Base-by-base conservation (phyloP, 495 filamentous ascomycete species). In the Margaritispora aquatica region DNA sequence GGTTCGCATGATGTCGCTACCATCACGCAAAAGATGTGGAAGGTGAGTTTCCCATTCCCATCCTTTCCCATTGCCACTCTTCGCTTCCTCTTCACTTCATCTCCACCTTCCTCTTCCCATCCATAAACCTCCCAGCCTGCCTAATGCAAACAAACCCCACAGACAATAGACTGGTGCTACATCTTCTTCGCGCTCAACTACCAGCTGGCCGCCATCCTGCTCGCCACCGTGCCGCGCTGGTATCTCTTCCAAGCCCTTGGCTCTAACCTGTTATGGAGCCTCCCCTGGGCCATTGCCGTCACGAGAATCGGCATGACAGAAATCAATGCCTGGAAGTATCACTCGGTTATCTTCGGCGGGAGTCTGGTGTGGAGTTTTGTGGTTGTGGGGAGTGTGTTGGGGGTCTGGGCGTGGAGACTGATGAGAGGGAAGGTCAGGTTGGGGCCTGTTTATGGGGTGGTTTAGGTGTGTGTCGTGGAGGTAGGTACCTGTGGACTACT, bases 91-190 rank as follows among this genome's bases (percentile, higher is more conserved):
- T n/a, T n/a, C n/a, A n/a, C n/a, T n/a, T n/a, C n/a, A n/a, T n/a
- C n/a, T n/a, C n/a, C n/a, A n/a, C n/a, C n/a, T n/a, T n/a, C n/a
- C n/a, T n/a, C n/a, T n/a, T n/a, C n/a, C n/a, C n/a, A n/a, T n/a
- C n/a, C n/a, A n/a, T n/a, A n/a, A n/a, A n/a, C n/a, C n/a, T n/a
- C n/a, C n/a, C n/a, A n/a, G n/a, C n/a, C n/a, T n/a, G n/a, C n/a
- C n/a, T n/a, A n/a, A n/a, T n/a, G n/a, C n/a, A n/a, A n/a, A n/a
- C n/a, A n/a, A n/a, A n/a, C n/a, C n/a, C n/a, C n/a, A 23, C 54
- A 77, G 64, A 84, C 74, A 1, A 83, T 84, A 41, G 84, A 87
- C 64, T 87, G 85, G 87, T 88, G 85, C 68, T 90, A 90, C 68
- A 83, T 90, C 53, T 85, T 89, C 69, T 90, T 88, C 63, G 87